A percentile compares a stretch with the other conserved stretches of the same genome.
These are phyloP conservation scores for Phytophthora boehmeriae DNA, from an alignment of 352 stramenopile genomes.

Conservation along the genomic window DNA sequence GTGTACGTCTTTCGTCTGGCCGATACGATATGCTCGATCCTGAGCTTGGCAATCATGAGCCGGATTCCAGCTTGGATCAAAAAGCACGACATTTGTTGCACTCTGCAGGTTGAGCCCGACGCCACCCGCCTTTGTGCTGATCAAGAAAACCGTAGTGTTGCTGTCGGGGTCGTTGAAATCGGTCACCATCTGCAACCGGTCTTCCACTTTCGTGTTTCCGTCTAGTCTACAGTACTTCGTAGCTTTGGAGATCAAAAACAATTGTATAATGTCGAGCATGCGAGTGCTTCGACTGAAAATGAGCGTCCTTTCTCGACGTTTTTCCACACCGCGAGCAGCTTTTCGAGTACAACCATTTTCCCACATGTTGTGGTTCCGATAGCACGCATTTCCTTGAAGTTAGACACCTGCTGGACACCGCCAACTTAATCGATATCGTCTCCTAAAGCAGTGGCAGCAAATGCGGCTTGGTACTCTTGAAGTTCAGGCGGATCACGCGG, in stretches of 20 bases:
- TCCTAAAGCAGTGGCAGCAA: constrained; percentile 66
- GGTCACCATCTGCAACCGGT: constrained; percentile 75
- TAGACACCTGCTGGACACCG: constrained; percentile 62
- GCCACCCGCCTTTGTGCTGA: constrained; percentile 78
- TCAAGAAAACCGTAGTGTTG: constrained; percentile 72
- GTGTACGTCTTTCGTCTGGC: constrained; percentile 85
- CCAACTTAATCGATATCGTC: constrained; percentile 57
- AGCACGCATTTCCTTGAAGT: constrained; percentile 56
- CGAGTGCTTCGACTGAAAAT: constrained; percentile 82
- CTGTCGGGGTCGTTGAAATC: constrained; percentile 69
- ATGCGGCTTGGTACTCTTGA: constrained; percentile 59
- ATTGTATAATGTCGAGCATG: constrained; percentile 84
- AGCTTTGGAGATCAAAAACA: constrained; percentile 74
- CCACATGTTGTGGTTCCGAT: constrained; percentile 77
- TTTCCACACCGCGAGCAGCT: constrained; percentile 68
- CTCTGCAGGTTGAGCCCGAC: constrained; percentile 80
- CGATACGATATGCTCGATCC: constrained; percentile 86
- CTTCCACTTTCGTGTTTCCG: constrained; percentile 76
- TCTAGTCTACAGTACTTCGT: constrained; percentile 69
- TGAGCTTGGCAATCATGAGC: constrained; percentile 85
- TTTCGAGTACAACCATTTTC: constrained; percentile 84
- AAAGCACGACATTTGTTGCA: constrained; percentile 87
- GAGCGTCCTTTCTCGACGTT: constrained; percentile 68
- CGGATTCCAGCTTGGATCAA: constrained; percentile 90
- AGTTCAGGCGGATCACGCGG: constrained; percentile 51